phyloP scores from a whole-genome alignment of 495 filamentous ascomycete genomes.

The Podospora didyma region DNA sequence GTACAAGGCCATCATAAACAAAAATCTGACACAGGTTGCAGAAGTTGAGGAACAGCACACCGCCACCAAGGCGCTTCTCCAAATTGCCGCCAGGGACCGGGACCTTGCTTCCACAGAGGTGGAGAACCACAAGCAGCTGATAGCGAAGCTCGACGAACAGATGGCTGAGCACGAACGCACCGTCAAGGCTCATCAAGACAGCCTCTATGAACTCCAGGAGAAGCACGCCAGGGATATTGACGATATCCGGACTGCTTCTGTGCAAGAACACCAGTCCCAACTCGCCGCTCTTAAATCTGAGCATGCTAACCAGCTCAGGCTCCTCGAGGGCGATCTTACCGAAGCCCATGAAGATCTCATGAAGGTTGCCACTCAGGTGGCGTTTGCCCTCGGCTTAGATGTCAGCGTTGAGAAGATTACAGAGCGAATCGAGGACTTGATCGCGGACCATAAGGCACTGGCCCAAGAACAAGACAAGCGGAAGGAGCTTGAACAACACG shows the following conservation, averaged over 20 bases:
- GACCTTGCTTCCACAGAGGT: conserved; percentile 43
- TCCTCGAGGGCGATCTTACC: conserved; percentile 64
- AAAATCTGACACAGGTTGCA: conserved; percentile 58
- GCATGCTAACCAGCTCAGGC: conserved; percentile 56
- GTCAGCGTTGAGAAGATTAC: conserved; percentile 52
- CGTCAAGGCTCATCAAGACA: conserved; percentile 45
- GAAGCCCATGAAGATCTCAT: conserved; percentile 67
- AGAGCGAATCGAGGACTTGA: conserved; percentile 49
- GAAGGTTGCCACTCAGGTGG: conserved; percentile 55
- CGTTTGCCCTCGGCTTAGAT: conserved; percentile 50
- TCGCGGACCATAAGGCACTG: conserved; percentile 44
- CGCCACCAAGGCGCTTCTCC: conserved; percentile 54
- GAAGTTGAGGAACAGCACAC: conserved; percentile 63
- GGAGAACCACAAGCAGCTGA: conserved; percentile 47
- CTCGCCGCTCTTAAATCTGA: conserved; percentile 43
- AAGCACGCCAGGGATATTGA: conserved; percentile 47
- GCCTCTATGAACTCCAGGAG: conserved; percentile 38
- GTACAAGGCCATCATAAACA: conserved; percentile 66
- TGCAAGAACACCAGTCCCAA: conserved; percentile 40
- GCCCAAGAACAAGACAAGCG: conserved; percentile 54
- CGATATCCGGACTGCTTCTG: conserved; percentile 38
- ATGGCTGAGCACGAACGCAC: conserved; percentile 51
- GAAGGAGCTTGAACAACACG: conserved; percentile 42
- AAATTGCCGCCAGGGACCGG: conserved; percentile 42
- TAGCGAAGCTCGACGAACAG: conserved; percentile 54